Evolutionary conservation across 2,329 filamentous ascomycete species (phyloP), one percentile per base, ranked within the genome.

Genomic region (Ophiostoma pallidulum): DNA sequence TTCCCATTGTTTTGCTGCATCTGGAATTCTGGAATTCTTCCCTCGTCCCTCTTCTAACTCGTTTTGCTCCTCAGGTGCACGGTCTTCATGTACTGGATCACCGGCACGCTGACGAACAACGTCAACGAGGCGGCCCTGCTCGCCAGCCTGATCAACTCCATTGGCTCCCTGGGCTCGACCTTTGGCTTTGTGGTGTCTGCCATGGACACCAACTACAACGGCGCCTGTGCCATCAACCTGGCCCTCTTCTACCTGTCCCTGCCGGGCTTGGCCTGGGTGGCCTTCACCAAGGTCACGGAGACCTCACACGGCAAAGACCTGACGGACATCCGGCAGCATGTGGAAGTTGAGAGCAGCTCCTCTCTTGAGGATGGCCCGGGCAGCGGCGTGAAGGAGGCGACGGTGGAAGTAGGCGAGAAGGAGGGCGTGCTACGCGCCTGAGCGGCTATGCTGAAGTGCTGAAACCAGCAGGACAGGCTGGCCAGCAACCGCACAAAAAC

Each of bases 321-420:
- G 28, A 46, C 44, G 3, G 28, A 18, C 1, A 46, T 46, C 8
- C n/a, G 35, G 13, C 24, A 39, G 26, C n/a, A 36, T 14, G 35
- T 18, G 5, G 7, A 13, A 4, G 26, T 10, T 13, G 18, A 24
- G 12, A 39, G 43, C 14, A 14, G 32, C 8, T 22, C 43, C 8
- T 45, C 43, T 4, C 13, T 45, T 8, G 20, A 39, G 8, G 20
- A 44, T 3, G 22, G 28, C 53, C 77, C 75, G n/a, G 26, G 39
- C 9, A 32, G n/a, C 12, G 16, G 31, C 16, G 26, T 41, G n/a
- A n/a, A 24, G 8, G 24, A 16, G 10, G n/a, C 29, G 16, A 29
- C 16, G 6, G 39, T 31, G 8, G 14, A 29, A 9, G 9, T 41
- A 6, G 26, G 20, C 20, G 39, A 41, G 14, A 41, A 41, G 39